These are phyloP conservation scores for Endoconidiophora polonica DNA, from an alignment of 2,329 filamentous ascomycete species.

Conservation along the genomic window DNA sequence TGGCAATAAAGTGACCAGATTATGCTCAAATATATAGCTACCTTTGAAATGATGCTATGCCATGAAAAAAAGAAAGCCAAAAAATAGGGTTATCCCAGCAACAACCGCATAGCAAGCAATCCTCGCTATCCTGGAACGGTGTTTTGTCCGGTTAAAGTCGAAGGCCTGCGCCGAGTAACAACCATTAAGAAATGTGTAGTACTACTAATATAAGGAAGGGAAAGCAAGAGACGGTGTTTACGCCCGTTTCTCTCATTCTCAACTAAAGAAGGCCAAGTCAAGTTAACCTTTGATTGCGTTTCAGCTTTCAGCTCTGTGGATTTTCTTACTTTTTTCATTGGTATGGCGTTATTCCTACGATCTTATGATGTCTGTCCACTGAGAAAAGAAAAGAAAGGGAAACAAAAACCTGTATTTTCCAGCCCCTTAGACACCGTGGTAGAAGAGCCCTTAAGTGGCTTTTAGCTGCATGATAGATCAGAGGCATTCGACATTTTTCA, in stretches of 20 bases:
- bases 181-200: neutral
- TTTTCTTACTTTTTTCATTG: neutral
- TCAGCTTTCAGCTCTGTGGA: conserved; percentile 7
- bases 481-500: no score
- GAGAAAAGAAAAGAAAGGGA: neutral
- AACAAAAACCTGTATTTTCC: no score
- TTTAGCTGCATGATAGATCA: no score
- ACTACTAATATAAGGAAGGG: neutral
- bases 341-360: neutral
- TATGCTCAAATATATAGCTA: no score
- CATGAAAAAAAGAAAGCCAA: neutral
- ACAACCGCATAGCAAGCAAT: no score
- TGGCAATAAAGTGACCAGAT: no score
- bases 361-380: neutral
- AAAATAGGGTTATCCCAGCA: no score
- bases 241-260: neutral
- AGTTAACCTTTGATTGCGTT: neutral
- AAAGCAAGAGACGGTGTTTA: neutral
- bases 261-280: neutral
- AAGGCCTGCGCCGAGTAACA: neutral
- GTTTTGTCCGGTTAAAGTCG: no score
- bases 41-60: neutral
- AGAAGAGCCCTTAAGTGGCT: no score
- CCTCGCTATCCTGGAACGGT: no score
- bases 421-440: no score